Evolutionary conservation across 2,329 filamentous ascomycete species (phyloP), one percentile per base, ranked within the genome.

Genomic region (Fusarium sp.): DNA sequence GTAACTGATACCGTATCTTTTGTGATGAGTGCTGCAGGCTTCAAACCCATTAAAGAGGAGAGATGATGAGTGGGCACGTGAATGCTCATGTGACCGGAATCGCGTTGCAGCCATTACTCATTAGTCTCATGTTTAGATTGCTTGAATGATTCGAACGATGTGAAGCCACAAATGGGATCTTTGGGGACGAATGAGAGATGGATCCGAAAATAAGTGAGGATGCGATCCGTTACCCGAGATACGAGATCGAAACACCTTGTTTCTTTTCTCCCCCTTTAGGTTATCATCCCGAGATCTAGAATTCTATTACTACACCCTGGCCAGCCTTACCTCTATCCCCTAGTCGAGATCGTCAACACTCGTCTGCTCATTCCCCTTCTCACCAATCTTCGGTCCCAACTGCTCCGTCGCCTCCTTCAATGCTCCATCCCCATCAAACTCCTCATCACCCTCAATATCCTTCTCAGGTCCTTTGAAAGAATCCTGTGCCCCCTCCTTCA

Each of bases 261-360:
- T 39, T 60, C n/a, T 20, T 24, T 22, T 42, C 15, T 36, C 26
- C 44, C 24, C 22, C 20, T 36, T 22, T 22, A 15, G 51, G 38
- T 44, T 18, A 50, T 47, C 18, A 42, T 18, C 42, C 24, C 38
- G 45, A 30, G 22, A 39, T 47, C 39, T 41, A 55, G 35, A 28
- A 14, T 41, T 44, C 26, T 28, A 41, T 35, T 50, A 20, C 42
- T 50, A 20, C 42, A 38, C 2, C 15, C 20, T 36, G 13, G 12
- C 30, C 28, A 35, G 47, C 17, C 9, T 17, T 14, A 17, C n/a
- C 12, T 38, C 38, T 6, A 15, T 8, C 20, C 8, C 6, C 69
- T 69, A 88, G 66, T 88, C 86, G 7, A 87, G 82, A 70, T 87
- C 85, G 63, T 86, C 84, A 2, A 80, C 78, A 62, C 75, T 82